Conservation (phyloP, 257 asterid species). For the Nicotiana noctiflora region DNA sequence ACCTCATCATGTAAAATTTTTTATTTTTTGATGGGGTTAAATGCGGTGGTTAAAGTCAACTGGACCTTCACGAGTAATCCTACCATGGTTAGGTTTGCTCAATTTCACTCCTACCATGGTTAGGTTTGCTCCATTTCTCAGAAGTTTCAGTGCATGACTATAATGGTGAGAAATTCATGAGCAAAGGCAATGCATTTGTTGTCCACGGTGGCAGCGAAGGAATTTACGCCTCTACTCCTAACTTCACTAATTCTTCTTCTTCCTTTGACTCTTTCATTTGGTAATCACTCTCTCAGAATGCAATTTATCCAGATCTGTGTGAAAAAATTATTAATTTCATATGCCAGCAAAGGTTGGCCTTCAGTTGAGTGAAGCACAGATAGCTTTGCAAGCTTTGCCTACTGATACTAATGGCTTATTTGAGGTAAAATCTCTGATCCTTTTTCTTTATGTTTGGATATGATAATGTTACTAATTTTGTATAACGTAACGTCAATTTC, state of each 20-base stretch:
- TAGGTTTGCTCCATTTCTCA: too few species aligned
- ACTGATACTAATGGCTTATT: conserved; percentile 80
- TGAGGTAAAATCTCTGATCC: conserved; percentile 37
- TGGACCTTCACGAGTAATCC: too few species aligned
- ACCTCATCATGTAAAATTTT: too few species aligned
- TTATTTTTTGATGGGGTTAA: neutral
- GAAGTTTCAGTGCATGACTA: too few species aligned
- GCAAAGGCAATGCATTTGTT: conserved; percentile 53
- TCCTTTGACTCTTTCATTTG: conserved; percentile 59
- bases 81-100: neutral
- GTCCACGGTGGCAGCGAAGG: conserved; percentile 97
- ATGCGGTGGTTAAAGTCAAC: conserved; percentile 9
- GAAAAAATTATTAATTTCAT: too few species aligned
- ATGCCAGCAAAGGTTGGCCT: conserved; percentile 55
- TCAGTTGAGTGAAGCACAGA: conserved; percentile 73
- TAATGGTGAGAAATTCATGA: too few species aligned
- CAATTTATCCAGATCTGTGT: too few species aligned
- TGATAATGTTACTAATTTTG: neutral
- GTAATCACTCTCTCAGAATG: conserved; percentile 21
- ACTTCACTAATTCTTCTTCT: conserved; percentile 38
- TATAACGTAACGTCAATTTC: too few species aligned
- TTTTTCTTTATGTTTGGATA: neutral
- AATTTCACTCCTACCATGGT: neutral
- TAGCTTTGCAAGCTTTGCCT: conserved; percentile 89
- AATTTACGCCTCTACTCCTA: conserved; percentile 64